A percentile compares a stretch with the other conserved stretches of the same genome.
Evolutionary conservation across 1,139 yeast species (phyloP).

Genomic region (Protomyces pachydermus): DNA sequence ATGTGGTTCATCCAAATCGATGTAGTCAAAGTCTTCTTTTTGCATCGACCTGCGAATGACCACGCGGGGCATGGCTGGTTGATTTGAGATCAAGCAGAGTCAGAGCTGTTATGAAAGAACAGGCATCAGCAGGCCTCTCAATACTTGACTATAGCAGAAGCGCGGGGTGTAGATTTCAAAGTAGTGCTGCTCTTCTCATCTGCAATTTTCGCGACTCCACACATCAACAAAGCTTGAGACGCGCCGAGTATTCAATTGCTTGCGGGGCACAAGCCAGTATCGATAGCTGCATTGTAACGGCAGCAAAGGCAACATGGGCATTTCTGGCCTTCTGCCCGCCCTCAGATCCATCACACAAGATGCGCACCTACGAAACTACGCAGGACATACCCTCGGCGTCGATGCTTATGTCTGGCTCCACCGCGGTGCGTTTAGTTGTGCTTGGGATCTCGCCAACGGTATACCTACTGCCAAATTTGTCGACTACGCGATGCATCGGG

Average conservation of each 20-base stretch:
- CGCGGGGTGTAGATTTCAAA: too few relatives aligned
- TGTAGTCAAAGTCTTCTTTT: background rate
- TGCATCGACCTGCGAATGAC: background rate
- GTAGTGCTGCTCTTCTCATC: too few relatives aligned
- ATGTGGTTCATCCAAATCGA: background rate
- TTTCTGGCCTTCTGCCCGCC: constrained; percentile 32
- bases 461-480: constrained; percentile 61
- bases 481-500: constrained; percentile 26
- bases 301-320: constrained; percentile 22
- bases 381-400: constrained; percentile 61
- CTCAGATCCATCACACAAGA: constrained; percentile 33
- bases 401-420: constrained; percentile 98
- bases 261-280: too few relatives aligned
- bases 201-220: too few relatives aligned
- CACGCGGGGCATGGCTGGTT: background rate
- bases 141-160: too few relatives aligned
- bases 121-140: too few relatives aligned
- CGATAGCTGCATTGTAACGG: too few relatives aligned
- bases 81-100: too few relatives aligned
- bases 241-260: too few relatives aligned
- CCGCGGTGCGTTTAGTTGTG: constrained; percentile 74
- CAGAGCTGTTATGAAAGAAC: too few relatives aligned
- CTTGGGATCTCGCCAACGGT: constrained; percentile 72
- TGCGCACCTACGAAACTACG: constrained; percentile 15
- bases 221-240: too few relatives aligned